Percentiles rank a stretch among this genome's conserved stretches.
Evolutionary conservation across 2,329 filamentous ascomycete genomes (phyloP).

Genomic region (Alternaria triticimaculans): DNA sequence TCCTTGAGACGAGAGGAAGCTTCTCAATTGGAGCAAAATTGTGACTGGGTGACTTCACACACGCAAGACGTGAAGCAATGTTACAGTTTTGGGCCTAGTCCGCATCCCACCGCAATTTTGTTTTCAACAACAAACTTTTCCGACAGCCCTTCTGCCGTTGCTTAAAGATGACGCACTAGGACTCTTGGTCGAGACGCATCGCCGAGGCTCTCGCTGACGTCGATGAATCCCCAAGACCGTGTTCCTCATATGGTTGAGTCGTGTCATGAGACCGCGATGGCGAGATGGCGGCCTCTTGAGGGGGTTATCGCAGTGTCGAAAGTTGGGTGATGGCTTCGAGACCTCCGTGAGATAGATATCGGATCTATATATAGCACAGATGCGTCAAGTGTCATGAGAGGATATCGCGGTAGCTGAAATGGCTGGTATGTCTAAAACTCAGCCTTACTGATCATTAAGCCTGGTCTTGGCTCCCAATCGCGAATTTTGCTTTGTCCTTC

Average conservation of each 20-base stretch:
- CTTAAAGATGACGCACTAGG: neutral
- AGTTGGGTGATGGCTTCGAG: neutral
- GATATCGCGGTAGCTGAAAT: accelerated
- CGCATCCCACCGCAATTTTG: neutral
- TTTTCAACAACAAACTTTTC: neutral
- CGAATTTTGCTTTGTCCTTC: neutral
- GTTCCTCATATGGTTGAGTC: neutral
- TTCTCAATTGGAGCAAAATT: neutral
- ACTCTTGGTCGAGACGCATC: neutral
- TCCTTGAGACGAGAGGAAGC: neutral
- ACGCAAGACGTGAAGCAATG: neutral
- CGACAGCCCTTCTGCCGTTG: neutral
- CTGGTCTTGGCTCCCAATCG: neutral
- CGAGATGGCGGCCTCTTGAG: neutral
- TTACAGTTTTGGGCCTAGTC: neutral
- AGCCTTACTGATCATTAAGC: neutral
- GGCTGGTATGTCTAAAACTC: neutral
- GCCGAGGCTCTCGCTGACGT: neutral
- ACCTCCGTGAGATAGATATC: neutral
- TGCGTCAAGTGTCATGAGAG: neutral
- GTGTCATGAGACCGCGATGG: neutral
- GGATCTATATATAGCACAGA: neutral
- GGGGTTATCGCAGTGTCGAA: neutral
- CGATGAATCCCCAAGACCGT: accelerated
- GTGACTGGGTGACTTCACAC: neutral